A percentile compares a stretch with the other conserved stretches of the same genome.
These are phyloP conservation scores for Zygnema cylindricum DNA, from an alignment of 139 green algal genomes.

Conservation along the genomic window DNA sequence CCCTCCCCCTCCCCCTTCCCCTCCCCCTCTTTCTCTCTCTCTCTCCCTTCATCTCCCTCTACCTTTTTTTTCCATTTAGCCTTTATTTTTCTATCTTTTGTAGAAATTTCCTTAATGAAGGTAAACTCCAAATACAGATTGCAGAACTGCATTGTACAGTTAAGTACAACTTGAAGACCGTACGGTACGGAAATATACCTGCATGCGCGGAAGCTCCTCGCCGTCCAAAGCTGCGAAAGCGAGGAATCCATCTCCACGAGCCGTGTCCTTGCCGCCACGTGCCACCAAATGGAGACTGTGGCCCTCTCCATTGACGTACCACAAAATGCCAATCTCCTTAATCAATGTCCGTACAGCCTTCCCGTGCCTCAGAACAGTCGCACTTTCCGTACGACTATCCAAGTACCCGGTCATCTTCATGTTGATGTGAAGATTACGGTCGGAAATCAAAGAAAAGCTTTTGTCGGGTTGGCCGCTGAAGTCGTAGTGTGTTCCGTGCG, in stretches of 20 bases:
- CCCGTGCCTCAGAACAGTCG: slow-evolving; percentile 18
- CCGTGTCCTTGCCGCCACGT: neutral
- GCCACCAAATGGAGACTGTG: neutral
- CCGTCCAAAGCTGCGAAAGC: neutral
- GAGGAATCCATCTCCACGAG: slow-evolving; percentile 1
- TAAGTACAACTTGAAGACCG: too few species aligned
- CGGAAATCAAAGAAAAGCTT: slow-evolving; percentile 16
- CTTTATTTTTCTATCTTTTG: too few species aligned
- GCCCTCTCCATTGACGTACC: neutral
- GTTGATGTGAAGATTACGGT: slow-evolving; percentile 20
- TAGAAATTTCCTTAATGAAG: too few species aligned
- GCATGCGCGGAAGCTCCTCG: neutral
- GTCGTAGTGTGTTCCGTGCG: slow-evolving; percentile 31
- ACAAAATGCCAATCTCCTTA: slow-evolving; percentile 17
- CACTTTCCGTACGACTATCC: neutral
- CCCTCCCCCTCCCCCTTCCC: too few species aligned
- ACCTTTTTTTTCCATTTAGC: too few species aligned
- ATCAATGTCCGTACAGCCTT: slow-evolving; percentile 35
- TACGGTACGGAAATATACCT: too few species aligned
- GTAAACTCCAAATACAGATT: too few species aligned
- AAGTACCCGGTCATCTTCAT: slow-evolving; percentile 26
- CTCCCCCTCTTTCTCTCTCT: too few species aligned
- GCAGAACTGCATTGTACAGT: too few species aligned
- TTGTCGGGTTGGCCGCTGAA: neutral
- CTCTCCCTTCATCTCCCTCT: too few species aligned